Evolutionary conservation across 2,329 filamentous ascomycete genomes (phyloP).

Genomic region (Hymenoscyphus fructigenus): DNA sequence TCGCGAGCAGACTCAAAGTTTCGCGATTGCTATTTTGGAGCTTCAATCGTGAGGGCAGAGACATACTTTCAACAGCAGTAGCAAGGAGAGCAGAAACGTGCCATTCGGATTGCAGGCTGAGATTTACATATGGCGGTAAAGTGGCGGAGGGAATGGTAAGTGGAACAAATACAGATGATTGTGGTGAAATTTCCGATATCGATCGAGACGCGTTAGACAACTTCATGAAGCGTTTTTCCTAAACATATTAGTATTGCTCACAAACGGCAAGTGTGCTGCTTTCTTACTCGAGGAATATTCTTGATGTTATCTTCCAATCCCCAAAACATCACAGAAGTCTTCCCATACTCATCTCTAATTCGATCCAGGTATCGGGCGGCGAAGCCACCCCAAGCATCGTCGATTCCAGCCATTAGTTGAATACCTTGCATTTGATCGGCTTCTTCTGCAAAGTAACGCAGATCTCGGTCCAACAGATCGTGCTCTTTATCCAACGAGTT

Average conservation of each 20-base stretch:
- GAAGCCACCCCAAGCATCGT: slow-evolving; percentile 83
- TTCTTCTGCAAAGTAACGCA: slow-evolving; percentile 86
- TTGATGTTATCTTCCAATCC: slow-evolving; percentile 65
- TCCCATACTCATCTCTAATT: slow-evolving; percentile 87
- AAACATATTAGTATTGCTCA: slow-evolving; percentile 16
- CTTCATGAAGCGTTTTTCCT: slow-evolving; percentile 63
- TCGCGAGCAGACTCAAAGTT: slow-evolving; percentile 62
- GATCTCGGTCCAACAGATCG: slow-evolving; percentile 86
- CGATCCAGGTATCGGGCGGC: slow-evolving; percentile 71
- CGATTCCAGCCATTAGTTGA: slow-evolving; percentile 69
- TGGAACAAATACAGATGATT: slow-evolving; percentile 77
- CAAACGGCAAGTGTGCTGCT: slow-evolving; percentile 11
- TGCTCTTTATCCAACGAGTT: slow-evolving; percentile 71
- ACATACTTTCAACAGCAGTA: slow-evolving; percentile 74
- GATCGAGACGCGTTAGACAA: slow-evolving; percentile 74
- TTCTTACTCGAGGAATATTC: slow-evolving; percentile 53
- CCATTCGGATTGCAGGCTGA: slow-evolving; percentile 71
- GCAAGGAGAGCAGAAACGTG: slow-evolving; percentile 75
- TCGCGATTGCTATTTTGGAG: slow-evolving; percentile 41
- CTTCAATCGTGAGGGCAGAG: slow-evolving; percentile 71
- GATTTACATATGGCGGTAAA: slow-evolving; percentile 55
- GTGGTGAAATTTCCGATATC: slow-evolving; percentile 64
- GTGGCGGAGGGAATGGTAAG: slow-evolving; percentile 60
- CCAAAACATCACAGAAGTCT: slow-evolving; percentile 84
- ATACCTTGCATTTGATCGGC: slow-evolving; percentile 89